These are phyloP conservation scores for Hamamelis virginiana DNA, from an alignment of 164 flowering plant species.

Conservation along the genomic window DNA sequence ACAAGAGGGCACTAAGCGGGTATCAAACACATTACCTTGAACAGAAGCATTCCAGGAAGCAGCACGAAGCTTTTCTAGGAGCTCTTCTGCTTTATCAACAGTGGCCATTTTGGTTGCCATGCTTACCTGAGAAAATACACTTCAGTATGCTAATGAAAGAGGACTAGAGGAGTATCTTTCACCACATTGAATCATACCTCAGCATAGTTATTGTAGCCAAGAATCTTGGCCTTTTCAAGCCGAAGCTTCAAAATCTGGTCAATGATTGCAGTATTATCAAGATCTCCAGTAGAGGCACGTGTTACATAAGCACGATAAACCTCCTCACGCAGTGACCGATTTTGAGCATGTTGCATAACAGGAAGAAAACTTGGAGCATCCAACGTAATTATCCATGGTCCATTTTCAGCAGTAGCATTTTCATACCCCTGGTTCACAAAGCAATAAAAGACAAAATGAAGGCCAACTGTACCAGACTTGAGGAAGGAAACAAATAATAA, in stretches of 20 bases:
- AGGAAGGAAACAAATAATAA: constrained; percentile 1
- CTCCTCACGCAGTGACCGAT: constrained; percentile 85
- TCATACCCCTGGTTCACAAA: constrained; percentile 62
- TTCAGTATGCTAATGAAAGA: constrained; percentile 10
- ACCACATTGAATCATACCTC: constrained; percentile 52
- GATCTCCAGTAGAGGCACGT: constrained; percentile 88
- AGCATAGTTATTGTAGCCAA: constrained; percentile 83
- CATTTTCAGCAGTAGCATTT: constrained; percentile 91
- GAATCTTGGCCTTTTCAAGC: constrained; percentile 92
- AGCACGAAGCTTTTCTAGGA: constrained; percentile 78
- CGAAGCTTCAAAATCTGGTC: constrained; percentile 83
- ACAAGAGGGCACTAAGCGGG: background rate
- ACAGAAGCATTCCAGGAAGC: constrained; percentile 96
- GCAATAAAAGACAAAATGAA: background rate
- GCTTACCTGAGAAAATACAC: constrained; percentile 65
- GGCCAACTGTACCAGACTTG: background rate
- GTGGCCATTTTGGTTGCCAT: constrained; percentile 99
- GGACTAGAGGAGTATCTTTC: background rate
- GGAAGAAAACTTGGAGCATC: constrained; percentile 90
- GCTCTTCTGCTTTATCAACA: constrained; percentile 82
- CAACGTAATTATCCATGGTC: constrained; percentile 95
- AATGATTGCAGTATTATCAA: constrained; percentile 80
- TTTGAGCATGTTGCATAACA: constrained; percentile 87
- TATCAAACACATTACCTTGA: constrained; percentile 48
- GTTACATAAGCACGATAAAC: constrained; percentile 79